A percentile compares a stretch with the other conserved stretches of the same genome.
Conservation (phyloP, 192 early-diverging fungal genomes). For the Linnemannia hyalina region DNA sequence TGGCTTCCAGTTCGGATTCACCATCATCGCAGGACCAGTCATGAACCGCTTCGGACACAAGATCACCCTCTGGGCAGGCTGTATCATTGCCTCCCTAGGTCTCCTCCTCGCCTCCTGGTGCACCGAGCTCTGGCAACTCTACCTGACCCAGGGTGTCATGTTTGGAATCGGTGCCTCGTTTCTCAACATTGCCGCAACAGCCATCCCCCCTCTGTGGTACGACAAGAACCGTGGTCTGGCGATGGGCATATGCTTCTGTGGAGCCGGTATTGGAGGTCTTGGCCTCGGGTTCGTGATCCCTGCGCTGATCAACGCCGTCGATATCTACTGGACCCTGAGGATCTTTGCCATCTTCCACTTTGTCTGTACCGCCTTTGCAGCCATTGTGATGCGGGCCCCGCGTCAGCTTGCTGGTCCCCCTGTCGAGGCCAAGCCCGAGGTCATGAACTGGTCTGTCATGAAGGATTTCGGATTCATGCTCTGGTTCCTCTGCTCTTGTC, state of each 20-base stretch:
- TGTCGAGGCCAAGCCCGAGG: not conserved
- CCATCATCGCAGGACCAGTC: slow-evolving; percentile 40
- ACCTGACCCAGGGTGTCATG: slow-evolving; percentile 54
- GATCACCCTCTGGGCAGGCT: slow-evolving; percentile 36
- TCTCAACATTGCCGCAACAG: slow-evolving; percentile 53
- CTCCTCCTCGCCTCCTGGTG: slow-evolving; percentile 44
- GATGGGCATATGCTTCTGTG: slow-evolving; percentile 55
- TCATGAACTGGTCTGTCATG: slow-evolving; percentile 32
- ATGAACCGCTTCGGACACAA: slow-evolving; percentile 52
- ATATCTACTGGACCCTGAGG: slow-evolving; percentile 41
- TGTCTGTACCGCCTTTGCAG: slow-evolving; percentile 50
- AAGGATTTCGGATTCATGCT: slow-evolving; percentile 33
- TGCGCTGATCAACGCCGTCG: slow-evolving; percentile 40
- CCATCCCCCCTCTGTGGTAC: slow-evolving; percentile 55
- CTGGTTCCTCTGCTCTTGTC: slow-evolving; percentile 17
- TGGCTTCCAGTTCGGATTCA: slow-evolving; percentile 51
- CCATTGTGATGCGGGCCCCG: slow-evolving; percentile 38
- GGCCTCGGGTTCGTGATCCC: slow-evolving; percentile 32
- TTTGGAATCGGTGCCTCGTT: slow-evolving; percentile 59
- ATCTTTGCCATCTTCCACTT: slow-evolving; percentile 43
- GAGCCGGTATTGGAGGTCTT: slow-evolving; percentile 56
- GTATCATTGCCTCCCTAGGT: slow-evolving; percentile 33
- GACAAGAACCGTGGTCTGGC: slow-evolving; percentile 54
- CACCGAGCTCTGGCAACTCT: slow-evolving; percentile 47
- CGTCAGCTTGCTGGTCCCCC: slow-evolving; percentile 36